Base-by-base conservation (phyloP, 371 early-diverging fungal genomes). In the Cladochytrium tenue region DNA sequence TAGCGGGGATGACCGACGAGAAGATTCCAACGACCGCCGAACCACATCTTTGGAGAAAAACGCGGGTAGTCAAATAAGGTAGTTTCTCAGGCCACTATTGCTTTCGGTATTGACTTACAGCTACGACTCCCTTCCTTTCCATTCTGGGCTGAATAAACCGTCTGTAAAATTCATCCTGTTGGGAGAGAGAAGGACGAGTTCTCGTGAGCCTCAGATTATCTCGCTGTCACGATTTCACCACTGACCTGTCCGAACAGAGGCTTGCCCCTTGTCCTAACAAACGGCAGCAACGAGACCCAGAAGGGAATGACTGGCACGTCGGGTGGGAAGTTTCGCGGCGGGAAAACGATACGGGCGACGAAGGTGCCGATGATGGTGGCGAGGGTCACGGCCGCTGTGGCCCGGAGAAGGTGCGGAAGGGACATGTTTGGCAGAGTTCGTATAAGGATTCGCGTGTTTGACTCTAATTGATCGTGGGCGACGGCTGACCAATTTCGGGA, bases 11-110 rank as follows among this genome's bases (percentile, higher is more conserved):
- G 58, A 7, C 30, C 17, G 10, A 58, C 32, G 58, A 31, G 7
- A 31, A 58, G 20, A 25, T 58, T 58, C 58, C 58, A 58, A n/a
- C 58, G 58, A 31, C 58, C 58, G 58, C 58, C 58, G 35, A 58
- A 58, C 30, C 17, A 58, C 15, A 58, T 13, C 20, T 10, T 4
- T 15, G 15, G 20, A 32, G 25, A 20, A 13, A 10, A 10, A 25
- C 28, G n/a, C 28, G n/a, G n/a, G 33, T 10, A 13, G 43, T 7
- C 13, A 43, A 43, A 43, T 7, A 43, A 43, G 13, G 43, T 43
- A 43, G 43, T 7, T 7, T 43, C 13, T 13, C 7, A 43, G 13
- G 13, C 20, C 20, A 13, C 20, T 43, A 20, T 43, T 43, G 43
- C 43, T 43, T 43, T 20, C 43, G 7, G 7, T 43, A 43, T 43